Base-by-base conservation (phyloP, 495 filamentous ascomycete species). In the Annulohypoxylon moriforme region DNA sequence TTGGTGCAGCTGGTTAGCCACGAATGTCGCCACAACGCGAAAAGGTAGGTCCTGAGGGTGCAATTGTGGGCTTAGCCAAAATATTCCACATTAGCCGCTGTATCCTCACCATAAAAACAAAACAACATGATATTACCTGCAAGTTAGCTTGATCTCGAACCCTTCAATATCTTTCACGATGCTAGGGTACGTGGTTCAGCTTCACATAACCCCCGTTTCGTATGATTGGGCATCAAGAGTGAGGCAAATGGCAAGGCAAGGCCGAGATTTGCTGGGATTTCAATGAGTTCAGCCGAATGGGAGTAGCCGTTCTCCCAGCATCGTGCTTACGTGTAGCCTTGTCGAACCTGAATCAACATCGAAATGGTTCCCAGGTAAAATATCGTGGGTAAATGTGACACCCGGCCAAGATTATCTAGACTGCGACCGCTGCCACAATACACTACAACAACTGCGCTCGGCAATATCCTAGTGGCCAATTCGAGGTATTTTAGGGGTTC, bases 201-300 rank as follows among this genome's bases (percentile, higher is more conserved):
- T 50, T 72, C 52, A 34, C 42, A 29, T 11, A 49, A 25, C 36
- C 60, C 47, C 46, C 59, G 25, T 52, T 25, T 57, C 31, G 24
- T 56, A 27, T 49, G 60, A 65, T 68, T 65, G 56, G 64, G 70
- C 70, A 72, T 64, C 60, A 69, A 69, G 34, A 27, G 27, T 46
- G 65, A 72, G 60, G 69, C 46, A 47, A 46, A 59, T 29, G 11
- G 38, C 24, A 18, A 72, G 38, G 22, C 47, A 57, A 55, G 42
- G 60, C 25, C 42, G 53, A 60, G 47, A 49, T 52, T 33, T 42
- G 46, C 33, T 40, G 8, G 57, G 38, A 33, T 44, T n/a, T 53
- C 13, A 6, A 27, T 36, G 34, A 24, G 36, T 52, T 38, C 49
- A 69, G 42, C 46, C 70, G 29, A 64, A 40, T 50, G 25, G 60